Evolutionary conservation across 208 protist species (phyloP).

Genomic region (Leishmania arabica): DNA sequence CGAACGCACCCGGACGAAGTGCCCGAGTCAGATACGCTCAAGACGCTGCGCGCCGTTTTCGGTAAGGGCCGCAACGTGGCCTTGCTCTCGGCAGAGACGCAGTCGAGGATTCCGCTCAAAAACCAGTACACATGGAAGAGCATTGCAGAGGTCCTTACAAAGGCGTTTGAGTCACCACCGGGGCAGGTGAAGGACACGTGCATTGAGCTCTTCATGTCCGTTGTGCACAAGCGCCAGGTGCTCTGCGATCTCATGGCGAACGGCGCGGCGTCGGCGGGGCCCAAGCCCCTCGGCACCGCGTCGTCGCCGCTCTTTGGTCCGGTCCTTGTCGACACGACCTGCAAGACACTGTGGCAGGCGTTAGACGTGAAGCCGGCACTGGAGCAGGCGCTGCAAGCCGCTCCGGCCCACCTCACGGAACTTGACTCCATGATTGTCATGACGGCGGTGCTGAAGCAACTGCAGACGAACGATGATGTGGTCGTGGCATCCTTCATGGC

Average conservation of each 20-base stretch:
- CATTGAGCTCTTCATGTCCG: slow-evolving; percentile 53
- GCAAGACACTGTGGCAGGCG: slow-evolving; percentile 19
- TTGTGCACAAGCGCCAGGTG: slow-evolving; percentile 52
- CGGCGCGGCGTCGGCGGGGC: neutral
- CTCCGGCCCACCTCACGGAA: slow-evolving; percentile 17
- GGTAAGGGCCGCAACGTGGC: slow-evolving; percentile 38
- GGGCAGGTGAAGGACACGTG: slow-evolving; percentile 15
- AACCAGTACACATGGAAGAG: slow-evolving; percentile 50
- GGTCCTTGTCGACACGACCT: slow-evolving; percentile 25
- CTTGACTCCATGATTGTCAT: slow-evolving; percentile 42
- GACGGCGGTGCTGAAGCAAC: slow-evolving; percentile 50
- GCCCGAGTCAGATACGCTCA: slow-evolving; percentile 34
- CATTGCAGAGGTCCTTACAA: slow-evolving; percentile 32
- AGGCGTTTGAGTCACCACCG: slow-evolving; percentile 20
- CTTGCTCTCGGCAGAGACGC: slow-evolving; percentile 47
- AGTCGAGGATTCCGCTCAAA: slow-evolving; percentile 25
- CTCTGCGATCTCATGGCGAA: slow-evolving; percentile 50
- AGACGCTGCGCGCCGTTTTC: slow-evolving; percentile 23
- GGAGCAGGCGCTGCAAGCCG: slow-evolving; percentile 26
- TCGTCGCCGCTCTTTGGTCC: slow-evolving; percentile 63
- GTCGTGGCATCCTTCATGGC: slow-evolving; percentile 47
- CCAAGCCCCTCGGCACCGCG: slow-evolving; percentile 38
- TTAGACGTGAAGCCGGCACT: slow-evolving; percentile 27
- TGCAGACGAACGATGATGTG: slow-evolving; percentile 45
- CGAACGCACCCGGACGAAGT: slow-evolving; percentile 3